phyloP scores from a whole-genome alignment of 2,329 filamentous ascomycete species.

The Fusarium subtropicale region DNA sequence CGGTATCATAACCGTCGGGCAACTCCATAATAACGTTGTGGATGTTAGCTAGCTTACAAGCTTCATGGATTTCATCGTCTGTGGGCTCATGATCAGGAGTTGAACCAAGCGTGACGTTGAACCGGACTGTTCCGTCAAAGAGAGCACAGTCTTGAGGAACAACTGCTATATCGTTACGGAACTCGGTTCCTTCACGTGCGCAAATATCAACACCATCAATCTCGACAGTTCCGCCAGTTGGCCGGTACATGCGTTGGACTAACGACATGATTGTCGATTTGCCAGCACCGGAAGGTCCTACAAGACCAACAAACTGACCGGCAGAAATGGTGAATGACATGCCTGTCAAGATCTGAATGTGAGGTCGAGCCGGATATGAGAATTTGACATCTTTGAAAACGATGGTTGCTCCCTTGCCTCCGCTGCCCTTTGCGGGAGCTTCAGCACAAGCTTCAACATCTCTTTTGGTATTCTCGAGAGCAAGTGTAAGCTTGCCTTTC shows the following conservation, averaged over 20 bases:
- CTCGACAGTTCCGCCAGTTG: conserved; percentile 55
- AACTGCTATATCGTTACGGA: conserved; percentile 65
- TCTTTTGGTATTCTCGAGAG: conserved; percentile 34
- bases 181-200: conserved; percentile 55
- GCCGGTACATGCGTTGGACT: conserved; percentile 63
- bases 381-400: conserved; percentile 71
- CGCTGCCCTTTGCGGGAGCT: conserved; percentile 37
- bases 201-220: conserved; percentile 62
- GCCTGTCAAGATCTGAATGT: conserved; percentile 66
- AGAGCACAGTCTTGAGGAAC: conserved; percentile 70
- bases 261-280: conserved; percentile 74
- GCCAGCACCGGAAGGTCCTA: conserved; percentile 74
- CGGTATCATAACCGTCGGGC: conserved; percentile 74
- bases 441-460: conserved; percentile 57
- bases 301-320: conserved; percentile 71
- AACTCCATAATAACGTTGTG: conserved; percentile 74
- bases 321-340: conserved; percentile 68
- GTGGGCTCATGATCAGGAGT: conserved; percentile 66
- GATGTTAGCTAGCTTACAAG: conserved; percentile 76
- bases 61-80: conserved; percentile 71
- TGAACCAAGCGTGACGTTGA: conserved; percentile 67
- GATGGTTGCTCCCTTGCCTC: conserved; percentile 58
- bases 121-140: conserved; percentile 66
- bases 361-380: conserved; percentile 72
- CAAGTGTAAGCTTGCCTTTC: conserved; percentile 25